Evolutionary conservation across 768 basidiomycete genomes (phyloP).

Genomic region (Dioszegia hungarica): DNA sequence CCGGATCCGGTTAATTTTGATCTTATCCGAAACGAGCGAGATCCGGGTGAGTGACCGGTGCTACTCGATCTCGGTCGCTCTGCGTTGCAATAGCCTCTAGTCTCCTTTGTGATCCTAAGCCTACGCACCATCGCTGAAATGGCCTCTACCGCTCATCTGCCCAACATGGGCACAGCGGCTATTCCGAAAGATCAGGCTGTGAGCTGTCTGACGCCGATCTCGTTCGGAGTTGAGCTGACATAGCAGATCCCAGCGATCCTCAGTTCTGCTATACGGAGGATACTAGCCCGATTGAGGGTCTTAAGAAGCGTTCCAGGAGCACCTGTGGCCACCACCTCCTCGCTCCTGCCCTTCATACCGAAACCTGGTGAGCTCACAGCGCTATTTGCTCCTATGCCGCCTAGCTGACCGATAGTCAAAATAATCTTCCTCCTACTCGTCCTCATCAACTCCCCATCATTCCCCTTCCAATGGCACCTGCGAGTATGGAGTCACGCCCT

Average conservation of each 20-base stretch:
- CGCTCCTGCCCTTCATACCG: constrained; percentile 19
- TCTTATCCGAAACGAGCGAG: too few species aligned
- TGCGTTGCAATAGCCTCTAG: too few species aligned
- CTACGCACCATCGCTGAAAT: background rate
- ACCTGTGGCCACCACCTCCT: background rate
- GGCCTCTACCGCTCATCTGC: background rate
- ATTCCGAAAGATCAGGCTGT: background rate
- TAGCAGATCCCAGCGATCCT: background rate
- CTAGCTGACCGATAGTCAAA: constrained; percentile 23
- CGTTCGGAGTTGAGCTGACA: background rate
- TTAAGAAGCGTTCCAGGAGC: too few species aligned
- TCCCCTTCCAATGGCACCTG: constrained; percentile 42
- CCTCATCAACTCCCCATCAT: constrained; percentile 35
- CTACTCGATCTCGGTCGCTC: too few species aligned
- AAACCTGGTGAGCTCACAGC: constrained; percentile 14
- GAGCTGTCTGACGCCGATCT: background rate
- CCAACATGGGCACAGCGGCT: background rate
- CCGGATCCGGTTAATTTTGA: too few species aligned
- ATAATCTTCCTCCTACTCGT: constrained; percentile 31
- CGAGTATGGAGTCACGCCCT: constrained; percentile 32
- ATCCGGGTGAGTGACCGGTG: too few species aligned
- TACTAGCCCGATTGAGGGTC: background rate
- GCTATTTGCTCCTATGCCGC: background rate
- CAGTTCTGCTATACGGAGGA: background rate
- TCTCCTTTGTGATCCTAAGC: too few species aligned